phyloP scores from a whole-genome alignment of 768 basidiomycete genomes.

The Hypholoma fasciculare region DNA sequence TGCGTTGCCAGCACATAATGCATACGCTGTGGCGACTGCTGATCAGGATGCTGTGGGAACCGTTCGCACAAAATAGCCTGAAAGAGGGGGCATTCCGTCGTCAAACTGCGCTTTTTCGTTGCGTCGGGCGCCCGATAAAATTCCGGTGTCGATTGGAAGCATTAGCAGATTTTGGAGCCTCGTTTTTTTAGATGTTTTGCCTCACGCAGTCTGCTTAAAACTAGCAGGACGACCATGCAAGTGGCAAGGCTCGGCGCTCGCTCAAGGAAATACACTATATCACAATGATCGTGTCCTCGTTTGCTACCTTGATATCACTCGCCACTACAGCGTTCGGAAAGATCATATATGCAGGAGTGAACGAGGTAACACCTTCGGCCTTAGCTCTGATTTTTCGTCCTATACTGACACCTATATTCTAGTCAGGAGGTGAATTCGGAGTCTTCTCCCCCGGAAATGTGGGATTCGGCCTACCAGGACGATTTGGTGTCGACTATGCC shows the following conservation, averaged over 20 bases:
- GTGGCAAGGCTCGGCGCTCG: not conserved
- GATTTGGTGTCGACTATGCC: constrained; percentile 41
- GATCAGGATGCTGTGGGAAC: constrained; percentile 14
- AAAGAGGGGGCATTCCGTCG: not conserved
- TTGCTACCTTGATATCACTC: constrained; percentile 12
- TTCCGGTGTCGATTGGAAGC: not conserved
- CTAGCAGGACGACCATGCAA: not conserved
- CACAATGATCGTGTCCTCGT: constrained; percentile 12
- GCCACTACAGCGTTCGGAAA: constrained; percentile 24
- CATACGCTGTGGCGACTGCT: constrained; percentile 7
- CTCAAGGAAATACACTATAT: not conserved
- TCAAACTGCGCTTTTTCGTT: not conserved
- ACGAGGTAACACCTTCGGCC: constrained; percentile 33
- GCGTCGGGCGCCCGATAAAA: not conserved
- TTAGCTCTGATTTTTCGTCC: not conserved
- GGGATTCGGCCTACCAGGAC: constrained; percentile 44
- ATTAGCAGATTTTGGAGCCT: not conserved
- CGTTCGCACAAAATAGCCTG: not conserved
- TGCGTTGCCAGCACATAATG: constrained; percentile 13
- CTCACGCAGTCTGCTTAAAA: constrained; percentile 12
- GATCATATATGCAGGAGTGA: constrained; percentile 46
- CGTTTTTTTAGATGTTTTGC: constrained; percentile 2
- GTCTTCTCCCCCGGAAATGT: constrained; percentile 34
- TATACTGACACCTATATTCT: not conserved
- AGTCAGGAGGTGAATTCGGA: constrained; percentile 51